Evolutionary conservation across 495 filamentous ascomycete genomes (phyloP).

Genomic region (Xylaria telfairii): DNA sequence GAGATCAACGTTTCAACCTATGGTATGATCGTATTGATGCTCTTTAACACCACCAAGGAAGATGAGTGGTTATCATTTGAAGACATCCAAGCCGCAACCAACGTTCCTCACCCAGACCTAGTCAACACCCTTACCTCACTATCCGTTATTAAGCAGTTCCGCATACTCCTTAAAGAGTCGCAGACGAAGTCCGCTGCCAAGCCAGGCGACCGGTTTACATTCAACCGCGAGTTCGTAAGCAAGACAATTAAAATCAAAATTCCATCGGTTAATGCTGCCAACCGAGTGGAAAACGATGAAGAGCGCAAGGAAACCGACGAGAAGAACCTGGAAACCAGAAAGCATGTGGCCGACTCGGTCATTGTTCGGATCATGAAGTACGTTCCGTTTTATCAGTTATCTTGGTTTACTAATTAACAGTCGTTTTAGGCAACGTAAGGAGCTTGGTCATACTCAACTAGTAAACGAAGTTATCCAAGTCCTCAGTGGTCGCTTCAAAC

Average conservation of each 20-base stretch:
- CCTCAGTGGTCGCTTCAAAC: constrained; percentile 79
- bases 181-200: constrained; percentile 78
- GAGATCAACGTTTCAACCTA: constrained; percentile 94
- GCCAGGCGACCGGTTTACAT: constrained; percentile 78
- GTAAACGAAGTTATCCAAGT: constrained; percentile 85
- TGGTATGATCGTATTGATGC: constrained; percentile 84
- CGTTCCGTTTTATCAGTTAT: constrained; percentile 35
- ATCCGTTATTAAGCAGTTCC: constrained; percentile 82
- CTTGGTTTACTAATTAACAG: constrained; percentile 16
- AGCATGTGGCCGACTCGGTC: constrained; percentile 82
- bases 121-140: constrained; percentile 83
- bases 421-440: constrained; percentile 79
- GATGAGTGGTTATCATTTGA: constrained; percentile 75
- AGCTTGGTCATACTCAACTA: constrained; percentile 78
- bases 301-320: constrained; percentile 88
- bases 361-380: constrained; percentile 98
- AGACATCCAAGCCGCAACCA: constrained; percentile 82
- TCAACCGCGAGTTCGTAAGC: constrained; percentile 83
- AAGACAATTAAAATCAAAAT: constrained; percentile 83
- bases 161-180: constrained; percentile 82
- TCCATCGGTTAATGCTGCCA: constrained; percentile 71
- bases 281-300: constrained; percentile 82
- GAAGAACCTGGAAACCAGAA: constrained; percentile 81
- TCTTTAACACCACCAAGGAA: constrained; percentile 81
- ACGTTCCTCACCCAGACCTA: constrained; percentile 80